Percentiles rank a stretch among this genome's conserved stretches.
These are phyloP conservation scores for Chenopodium suecicum DNA, from an alignment of 148 eudicot species.

Conservation along the genomic window DNA sequence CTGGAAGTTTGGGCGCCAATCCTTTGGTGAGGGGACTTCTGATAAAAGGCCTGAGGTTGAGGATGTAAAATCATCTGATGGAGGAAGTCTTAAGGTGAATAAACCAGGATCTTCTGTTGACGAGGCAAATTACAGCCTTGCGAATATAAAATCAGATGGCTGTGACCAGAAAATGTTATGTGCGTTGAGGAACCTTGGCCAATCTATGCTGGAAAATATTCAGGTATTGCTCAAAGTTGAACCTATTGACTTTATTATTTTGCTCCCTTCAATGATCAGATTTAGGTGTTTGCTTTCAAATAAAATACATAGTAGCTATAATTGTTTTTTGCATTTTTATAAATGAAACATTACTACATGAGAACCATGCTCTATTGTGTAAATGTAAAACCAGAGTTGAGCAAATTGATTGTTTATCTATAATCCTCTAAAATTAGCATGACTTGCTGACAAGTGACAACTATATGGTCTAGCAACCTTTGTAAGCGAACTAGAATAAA, in stretches of 20 bases:
- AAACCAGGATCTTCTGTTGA: constrained; percentile 32
- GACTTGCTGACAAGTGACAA: neutral
- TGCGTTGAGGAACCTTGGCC: constrained; percentile 76
- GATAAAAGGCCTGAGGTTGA: constrained; percentile 39
- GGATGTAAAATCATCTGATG: constrained; percentile 36
- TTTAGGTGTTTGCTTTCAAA: neutral
- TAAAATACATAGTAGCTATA: neutral
- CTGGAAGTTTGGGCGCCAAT: constrained; percentile 67
- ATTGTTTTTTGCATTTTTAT: neutral
- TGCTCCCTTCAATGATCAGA: neutral
- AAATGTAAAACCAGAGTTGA: neutral
- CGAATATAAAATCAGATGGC: constrained; percentile 48
- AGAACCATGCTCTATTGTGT: neutral
- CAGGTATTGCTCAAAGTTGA: constrained; percentile 52
- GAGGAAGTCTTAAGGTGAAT: constrained; percentile 28
- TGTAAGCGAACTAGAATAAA: neutral
- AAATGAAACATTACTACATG: neutral
- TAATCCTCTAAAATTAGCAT: neutral
- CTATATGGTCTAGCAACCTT: neutral
- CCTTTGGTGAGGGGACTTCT: constrained; percentile 52
- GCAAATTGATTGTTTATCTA: neutral
- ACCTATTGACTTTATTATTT: neutral
- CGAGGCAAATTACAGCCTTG: constrained; percentile 24
- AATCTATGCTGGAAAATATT: constrained; percentile 88
- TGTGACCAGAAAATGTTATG: constrained; percentile 59